Percentiles rank a stretch among this genome's conserved stretches.
phyloP scores from a whole-genome alignment of 2,329 filamentous ascomycete species.

The Arthrocladium fulminans region DNA sequence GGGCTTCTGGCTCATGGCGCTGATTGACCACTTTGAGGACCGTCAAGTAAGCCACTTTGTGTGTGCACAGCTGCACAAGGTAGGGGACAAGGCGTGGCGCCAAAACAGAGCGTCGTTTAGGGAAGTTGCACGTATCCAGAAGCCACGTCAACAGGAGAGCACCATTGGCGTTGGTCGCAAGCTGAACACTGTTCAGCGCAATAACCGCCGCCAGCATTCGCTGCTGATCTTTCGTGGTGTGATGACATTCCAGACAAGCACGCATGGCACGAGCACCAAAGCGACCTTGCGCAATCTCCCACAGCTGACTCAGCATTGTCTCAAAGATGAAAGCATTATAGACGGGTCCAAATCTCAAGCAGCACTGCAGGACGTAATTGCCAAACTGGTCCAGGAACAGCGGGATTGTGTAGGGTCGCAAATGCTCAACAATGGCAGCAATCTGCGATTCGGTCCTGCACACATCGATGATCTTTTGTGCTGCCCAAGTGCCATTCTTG shows the following conservation, averaged over 20 bases:
- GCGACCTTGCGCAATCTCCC: conserved; percentile 84
- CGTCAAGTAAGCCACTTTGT: conserved; percentile 96
- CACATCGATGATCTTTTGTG: conserved; percentile 97
- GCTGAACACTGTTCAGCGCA: conserved; percentile 89
- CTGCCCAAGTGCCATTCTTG: conserved; percentile 99
- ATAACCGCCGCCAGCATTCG: conserved; percentile 89
- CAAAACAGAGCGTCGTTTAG: conserved; percentile 78
- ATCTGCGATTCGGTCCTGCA: conserved; percentile 79
- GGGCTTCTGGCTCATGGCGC: conserved; percentile 83
- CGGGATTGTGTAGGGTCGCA: conserved; percentile 78
- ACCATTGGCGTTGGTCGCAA: conserved; percentile 93
- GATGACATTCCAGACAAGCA: conserved; percentile 91
- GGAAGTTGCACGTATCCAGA: conserved; percentile 94
- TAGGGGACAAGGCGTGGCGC: conserved; percentile 88
- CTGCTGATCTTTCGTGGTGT: conserved; percentile 90
- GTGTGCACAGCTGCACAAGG: conserved; percentile 89
- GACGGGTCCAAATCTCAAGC: conserved; percentile 78
- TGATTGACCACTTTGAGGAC: conserved; percentile 98
- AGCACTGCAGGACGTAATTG: conserved; percentile 96
- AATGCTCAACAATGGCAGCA: conserved; percentile 70
- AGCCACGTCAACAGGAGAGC: conserved; percentile 94
- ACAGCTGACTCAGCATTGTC: conserved; percentile 87
- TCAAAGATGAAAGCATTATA: conserved; percentile 98
- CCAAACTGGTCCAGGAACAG: conserved; percentile 96
- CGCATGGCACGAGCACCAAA: conserved; percentile 95